Percentiles rank a stretch among this genome's conserved stretches.
Evolutionary conservation across 768 basidiomycete genomes (phyloP).

Genomic region (Cyclocybe aegerita): DNA sequence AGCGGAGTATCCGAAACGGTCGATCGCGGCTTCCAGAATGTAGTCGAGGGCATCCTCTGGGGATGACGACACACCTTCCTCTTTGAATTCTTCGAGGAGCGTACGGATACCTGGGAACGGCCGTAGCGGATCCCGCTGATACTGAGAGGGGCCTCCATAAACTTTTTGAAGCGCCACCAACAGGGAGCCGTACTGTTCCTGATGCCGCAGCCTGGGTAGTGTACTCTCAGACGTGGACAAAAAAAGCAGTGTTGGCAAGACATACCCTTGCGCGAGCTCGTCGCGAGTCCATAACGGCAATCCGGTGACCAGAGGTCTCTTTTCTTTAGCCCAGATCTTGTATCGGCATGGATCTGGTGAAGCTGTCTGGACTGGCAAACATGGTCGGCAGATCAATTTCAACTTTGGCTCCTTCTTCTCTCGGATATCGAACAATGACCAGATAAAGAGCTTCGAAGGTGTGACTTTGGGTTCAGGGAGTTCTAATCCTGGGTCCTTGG

Average conservation of each 20-base stretch:
- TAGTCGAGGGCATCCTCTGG: slow-evolving; percentile 3
- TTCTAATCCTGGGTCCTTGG: neutral
- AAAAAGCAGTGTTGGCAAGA: neutral
- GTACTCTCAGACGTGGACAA: neutral
- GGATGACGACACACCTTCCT: neutral
- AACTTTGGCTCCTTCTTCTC: neutral
- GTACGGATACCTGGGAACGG: slow-evolving; percentile 1
- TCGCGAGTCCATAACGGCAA: slow-evolving; percentile 9
- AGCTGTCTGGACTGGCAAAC: slow-evolving; percentile 4
- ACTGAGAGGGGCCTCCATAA: neutral
- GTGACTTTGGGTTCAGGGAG: neutral
- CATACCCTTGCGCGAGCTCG: slow-evolving; percentile 8
- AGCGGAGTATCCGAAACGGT: slow-evolving; percentile 8
- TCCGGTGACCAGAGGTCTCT: neutral
- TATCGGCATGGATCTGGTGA: slow-evolving; percentile 4
- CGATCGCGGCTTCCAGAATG: slow-evolving; percentile 4
- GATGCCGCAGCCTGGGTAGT: slow-evolving; percentile 4
- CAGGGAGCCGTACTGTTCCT: neutral
- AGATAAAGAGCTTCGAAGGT: slow-evolving; percentile 3
- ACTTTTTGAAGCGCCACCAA: neutral
- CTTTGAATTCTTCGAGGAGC: slow-evolving; percentile 1
- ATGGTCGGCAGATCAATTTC: neutral
- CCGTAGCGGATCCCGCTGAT: neutral
- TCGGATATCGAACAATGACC: slow-evolving; percentile 3
- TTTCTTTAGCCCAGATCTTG: neutral